Base-by-base conservation (phyloP, 225 moss, liverwort and hornwort species). In the Climacium dendroides region DNA sequence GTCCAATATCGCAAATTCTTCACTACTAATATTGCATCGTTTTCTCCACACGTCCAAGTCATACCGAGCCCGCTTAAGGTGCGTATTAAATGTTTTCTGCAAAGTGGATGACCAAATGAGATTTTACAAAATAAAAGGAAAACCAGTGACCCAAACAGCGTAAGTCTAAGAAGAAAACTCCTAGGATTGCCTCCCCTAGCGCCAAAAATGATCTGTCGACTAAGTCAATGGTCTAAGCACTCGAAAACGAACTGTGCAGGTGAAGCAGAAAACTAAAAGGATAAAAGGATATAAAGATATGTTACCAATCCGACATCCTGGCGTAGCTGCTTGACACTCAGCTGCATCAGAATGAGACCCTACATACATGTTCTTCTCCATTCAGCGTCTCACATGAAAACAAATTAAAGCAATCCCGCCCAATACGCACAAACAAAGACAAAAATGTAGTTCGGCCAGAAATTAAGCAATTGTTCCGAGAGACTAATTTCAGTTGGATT, bases 301-400 rank as follows among this genome's bases (percentile, higher is more conserved):
- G 72, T 85, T 92, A 97, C 95, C 92, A 98, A 86, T 90, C 94
- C 95, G 30, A 95, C 92, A 86, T 98, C 96, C 70, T 95, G 93
- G 70, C 98, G 96, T 63, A 98, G 86, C 70, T 97, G 97, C 90
- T 91, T 97, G 67, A 98, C 91, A 88, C 94, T 90, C 86, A 98
- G 89, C 90, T 98, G 98, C 90, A 98, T 92, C 85, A 98, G 66
- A 88, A 98, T 90, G 88, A 98, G 93, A 73, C 98, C 98, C 97
- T 97, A 92, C 93, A 94, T 37, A 80, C 35, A 79, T 59, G 35
- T 39, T 77, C 85, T 66, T 84, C 58, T 73, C 81, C 24, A n/a
- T 67, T 92, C 61, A 92, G 89, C 48, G 24, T 86, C 82, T 89
- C 43, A 59, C n/a, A 77, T 66, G 52, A 78, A 81, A 77, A 57